phyloP scores from a whole-genome alignment of 306 rosid species.

The Cucumis melo region DNA sequence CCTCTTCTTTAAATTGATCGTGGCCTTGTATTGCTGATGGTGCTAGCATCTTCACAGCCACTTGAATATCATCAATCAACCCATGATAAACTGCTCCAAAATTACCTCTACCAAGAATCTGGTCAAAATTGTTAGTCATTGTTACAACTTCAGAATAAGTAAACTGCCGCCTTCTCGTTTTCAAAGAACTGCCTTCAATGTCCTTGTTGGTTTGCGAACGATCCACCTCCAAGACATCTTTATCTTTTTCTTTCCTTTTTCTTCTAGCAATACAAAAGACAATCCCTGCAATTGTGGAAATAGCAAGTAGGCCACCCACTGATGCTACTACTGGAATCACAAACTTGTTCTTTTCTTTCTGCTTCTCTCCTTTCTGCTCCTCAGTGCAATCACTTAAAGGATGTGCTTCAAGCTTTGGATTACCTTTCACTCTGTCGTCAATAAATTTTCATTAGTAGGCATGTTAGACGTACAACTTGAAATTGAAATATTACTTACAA shows the following conservation, averaged over 20 bases:
- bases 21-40: conserved; percentile 15
- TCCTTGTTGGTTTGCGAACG: neutral
- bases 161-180: conserved; percentile 27
- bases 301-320: conserved; percentile 27
- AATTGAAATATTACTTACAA: neutral
- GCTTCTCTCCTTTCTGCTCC: neutral
- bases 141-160: conserved; percentile 29
- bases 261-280: conserved; percentile 10
- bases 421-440: conserved; percentile 11
- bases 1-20: conserved; percentile 40
- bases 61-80: conserved; percentile 19
- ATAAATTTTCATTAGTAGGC: neutral
- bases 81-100: conserved; percentile 47
- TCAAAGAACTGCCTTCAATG: conserved; percentile 11
- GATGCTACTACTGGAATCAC: conserved; percentile 34
- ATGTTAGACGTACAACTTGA: neutral
- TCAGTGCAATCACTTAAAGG: too few relatives aligned
- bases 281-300: conserved; percentile 9
- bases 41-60: conserved; percentile 41
- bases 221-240: neutral
- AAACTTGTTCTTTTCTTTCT: conserved; percentile 2
- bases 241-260: conserved; percentile 14
- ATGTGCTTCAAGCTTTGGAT: conserved; percentile 15
- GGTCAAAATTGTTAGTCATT: conserved; percentile 25
- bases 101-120: conserved; percentile 29